phyloP scores from a whole-genome alignment of 2,329 filamentous ascomycete species.

The Colletotrichum eremochloae region DNA sequence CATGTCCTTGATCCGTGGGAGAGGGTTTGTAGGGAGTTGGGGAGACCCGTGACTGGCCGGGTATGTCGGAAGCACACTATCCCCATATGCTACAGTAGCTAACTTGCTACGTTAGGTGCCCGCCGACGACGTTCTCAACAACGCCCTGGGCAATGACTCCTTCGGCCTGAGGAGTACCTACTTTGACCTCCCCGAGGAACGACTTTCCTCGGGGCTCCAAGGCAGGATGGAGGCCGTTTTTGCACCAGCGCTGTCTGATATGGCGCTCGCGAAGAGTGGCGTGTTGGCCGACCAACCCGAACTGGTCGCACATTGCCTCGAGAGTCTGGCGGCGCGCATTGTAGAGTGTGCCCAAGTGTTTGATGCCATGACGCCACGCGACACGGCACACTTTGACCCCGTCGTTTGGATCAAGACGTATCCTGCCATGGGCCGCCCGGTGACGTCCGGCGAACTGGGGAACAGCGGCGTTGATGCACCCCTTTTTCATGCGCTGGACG shows the following conservation, averaged over 20 bases:
- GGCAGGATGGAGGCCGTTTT: conserved; percentile 32
- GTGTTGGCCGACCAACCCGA: conserved; percentile 33
- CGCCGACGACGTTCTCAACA: conserved; percentile 38
- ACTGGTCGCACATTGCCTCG: conserved; percentile 27
- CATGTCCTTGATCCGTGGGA: conserved; percentile 28
- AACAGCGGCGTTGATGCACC: conserved; percentile 37
- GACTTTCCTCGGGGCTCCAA: conserved; percentile 33
- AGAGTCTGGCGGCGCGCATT: conserved; percentile 28
- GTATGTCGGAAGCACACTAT: conserved; percentile 5
- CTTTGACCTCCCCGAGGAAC: conserved; percentile 36
- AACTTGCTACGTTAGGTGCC: conserved; percentile 25
- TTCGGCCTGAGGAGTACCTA: conserved; percentile 30
- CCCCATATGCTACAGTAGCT: conserved; percentile 1
- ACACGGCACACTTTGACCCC: conserved; percentile 31
- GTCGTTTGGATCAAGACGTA: conserved; percentile 41
- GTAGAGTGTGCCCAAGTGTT: conserved; percentile 31
- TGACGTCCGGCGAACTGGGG: conserved; percentile 30
- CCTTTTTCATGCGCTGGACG: conserved; percentile 36
- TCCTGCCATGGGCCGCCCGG: conserved; percentile 33
- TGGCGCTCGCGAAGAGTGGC: conserved; percentile 32
- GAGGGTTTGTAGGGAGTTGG: conserved; percentile 23
- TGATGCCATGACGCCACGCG: conserved; percentile 34
- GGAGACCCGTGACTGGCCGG: conserved; percentile 27
- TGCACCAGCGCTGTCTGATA: conserved; percentile 29
- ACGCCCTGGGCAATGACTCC: conserved; percentile 23